phyloP scores from a whole-genome alignment of 768 basidiomycete species.

The Collybia nuda region DNA sequence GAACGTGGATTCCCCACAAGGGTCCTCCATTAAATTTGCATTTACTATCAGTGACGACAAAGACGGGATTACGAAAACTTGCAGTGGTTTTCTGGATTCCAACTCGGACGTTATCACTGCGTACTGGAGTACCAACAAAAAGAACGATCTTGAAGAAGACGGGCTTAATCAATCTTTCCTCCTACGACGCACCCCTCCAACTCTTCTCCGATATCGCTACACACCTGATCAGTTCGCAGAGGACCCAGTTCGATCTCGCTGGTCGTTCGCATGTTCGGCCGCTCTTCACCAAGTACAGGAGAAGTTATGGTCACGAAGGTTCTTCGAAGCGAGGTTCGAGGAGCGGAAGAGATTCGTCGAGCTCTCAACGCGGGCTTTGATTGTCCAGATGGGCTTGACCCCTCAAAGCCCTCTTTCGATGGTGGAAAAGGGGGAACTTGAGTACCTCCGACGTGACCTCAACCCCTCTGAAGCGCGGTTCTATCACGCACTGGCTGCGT shows the following conservation, averaged over 20 bases:
- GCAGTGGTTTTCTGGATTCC: slow-evolving; percentile 20
- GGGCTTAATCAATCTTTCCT: slow-evolving; percentile 18
- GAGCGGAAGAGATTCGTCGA: slow-evolving; percentile 31
- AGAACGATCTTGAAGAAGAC: slow-evolving; percentile 6
- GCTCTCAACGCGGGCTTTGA: slow-evolving; percentile 25
- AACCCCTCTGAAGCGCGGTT: slow-evolving; percentile 33
- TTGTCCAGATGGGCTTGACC: slow-evolving; percentile 27
- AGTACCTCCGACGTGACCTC: slow-evolving; percentile 27
- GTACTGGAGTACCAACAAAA: slow-evolving; percentile 11
- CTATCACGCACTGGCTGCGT: slow-evolving; percentile 30
- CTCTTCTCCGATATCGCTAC: slow-evolving; percentile 29
- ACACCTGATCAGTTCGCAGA: slow-evolving; percentile 22
- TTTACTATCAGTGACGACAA: slow-evolving; percentile 26
- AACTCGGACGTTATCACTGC: slow-evolving; percentile 15
- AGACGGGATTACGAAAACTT: slow-evolving; percentile 23
- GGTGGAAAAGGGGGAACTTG: slow-evolving; percentile 26
- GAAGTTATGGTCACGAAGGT: slow-evolving; percentile 28
- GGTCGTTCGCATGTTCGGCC: slow-evolving; percentile 32
- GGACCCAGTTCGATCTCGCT: slow-evolving; percentile 29
- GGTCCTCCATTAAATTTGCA: slow-evolving; percentile 19
- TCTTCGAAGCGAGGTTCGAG: slow-evolving; percentile 26
- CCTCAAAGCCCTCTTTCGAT: slow-evolving; percentile 25
- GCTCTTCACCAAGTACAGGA: slow-evolving; percentile 28
- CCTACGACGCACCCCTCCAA: slow-evolving; percentile 26
- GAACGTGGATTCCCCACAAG: slow-evolving; percentile 10